A percentile compares a stretch with the other conserved stretches of the same genome.
Conservation (phyloP, 2,329 filamentous ascomycete species). For the Colletotrichum endophyticum region DNA sequence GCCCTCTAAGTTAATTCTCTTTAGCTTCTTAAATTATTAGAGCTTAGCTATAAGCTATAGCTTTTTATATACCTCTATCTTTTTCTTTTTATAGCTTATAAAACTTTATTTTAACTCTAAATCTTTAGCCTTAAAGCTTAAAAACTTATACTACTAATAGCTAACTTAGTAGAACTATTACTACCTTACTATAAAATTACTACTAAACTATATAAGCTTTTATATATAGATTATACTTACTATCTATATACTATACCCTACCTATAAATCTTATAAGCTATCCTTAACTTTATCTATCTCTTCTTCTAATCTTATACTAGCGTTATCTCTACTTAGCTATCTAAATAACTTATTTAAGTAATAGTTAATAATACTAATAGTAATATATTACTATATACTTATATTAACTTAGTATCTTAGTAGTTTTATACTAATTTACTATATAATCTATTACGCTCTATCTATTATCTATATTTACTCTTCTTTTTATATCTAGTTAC, state of each 20-base stretch:
- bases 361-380: no score
- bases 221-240: slow-evolving; percentile 18
- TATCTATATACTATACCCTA: slow-evolving; percentile 1
- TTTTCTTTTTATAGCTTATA: background rate
- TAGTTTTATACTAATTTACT: no score
- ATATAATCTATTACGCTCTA: no score
- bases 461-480: no score
- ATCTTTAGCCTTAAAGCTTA: slow-evolving; percentile 2
- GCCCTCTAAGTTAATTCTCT: background rate
- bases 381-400: no score
- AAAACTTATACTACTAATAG: slow-evolving; percentile 19
- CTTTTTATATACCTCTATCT: background rate
- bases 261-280: no score
- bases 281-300: background rate
- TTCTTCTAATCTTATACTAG: background rate
- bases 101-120: background rate
- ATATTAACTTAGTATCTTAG: no score
- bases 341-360: no score
- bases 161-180: slow-evolving; percentile 17
- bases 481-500: no score
- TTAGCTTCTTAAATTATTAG: background rate
- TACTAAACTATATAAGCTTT: background rate
- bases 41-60: background rate
- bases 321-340: slow-evolving; percentile 23
- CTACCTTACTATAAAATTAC: background rate